phyloP scores from a whole-genome alignment of 495 filamentous ascomycete species.

The Penicillium egyptiacum region DNA sequence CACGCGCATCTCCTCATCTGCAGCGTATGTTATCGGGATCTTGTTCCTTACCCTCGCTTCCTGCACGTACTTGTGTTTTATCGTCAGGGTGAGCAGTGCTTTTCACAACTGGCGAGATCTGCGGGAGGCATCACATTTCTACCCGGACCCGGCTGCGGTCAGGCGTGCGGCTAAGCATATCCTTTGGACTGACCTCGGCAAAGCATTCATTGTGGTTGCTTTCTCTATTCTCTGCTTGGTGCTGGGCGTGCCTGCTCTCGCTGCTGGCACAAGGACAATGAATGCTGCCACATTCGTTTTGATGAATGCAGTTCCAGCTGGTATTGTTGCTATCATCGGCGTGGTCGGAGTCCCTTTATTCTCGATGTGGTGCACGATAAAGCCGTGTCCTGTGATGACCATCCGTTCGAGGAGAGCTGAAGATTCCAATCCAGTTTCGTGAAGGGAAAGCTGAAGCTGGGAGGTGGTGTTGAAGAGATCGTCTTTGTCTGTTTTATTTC shows the following conservation, averaged over 20 bases:
- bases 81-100: accelerated
- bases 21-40: neutral
- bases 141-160: neutral
- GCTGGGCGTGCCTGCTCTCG: slow-evolving; percentile 1
- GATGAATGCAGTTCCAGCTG: neutral
- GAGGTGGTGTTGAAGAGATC: neutral
- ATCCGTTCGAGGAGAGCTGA: neutral
- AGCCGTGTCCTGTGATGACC: neutral
- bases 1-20: neutral
- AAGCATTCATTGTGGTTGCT: neutral
- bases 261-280: neutral
- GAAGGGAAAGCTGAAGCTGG: neutral
- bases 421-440: neutral
- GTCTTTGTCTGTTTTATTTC: neutral
- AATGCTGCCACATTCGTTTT: neutral
- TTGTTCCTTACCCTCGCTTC: neutral
- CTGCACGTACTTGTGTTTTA: neutral
- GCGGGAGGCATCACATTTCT: neutral
- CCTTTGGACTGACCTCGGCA: neutral
- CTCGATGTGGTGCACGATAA: neutral
- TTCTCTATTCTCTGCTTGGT: neutral
- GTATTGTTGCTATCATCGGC: neutral
- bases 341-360: neutral
- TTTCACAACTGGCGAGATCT: neutral
- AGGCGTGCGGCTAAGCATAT: too few species aligned